A percentile compares a stretch with the other conserved stretches of the same genome.
Conservation (phyloP, 2,329 filamentous ascomycete species). For the Colletotrichum falcatum region DNA sequence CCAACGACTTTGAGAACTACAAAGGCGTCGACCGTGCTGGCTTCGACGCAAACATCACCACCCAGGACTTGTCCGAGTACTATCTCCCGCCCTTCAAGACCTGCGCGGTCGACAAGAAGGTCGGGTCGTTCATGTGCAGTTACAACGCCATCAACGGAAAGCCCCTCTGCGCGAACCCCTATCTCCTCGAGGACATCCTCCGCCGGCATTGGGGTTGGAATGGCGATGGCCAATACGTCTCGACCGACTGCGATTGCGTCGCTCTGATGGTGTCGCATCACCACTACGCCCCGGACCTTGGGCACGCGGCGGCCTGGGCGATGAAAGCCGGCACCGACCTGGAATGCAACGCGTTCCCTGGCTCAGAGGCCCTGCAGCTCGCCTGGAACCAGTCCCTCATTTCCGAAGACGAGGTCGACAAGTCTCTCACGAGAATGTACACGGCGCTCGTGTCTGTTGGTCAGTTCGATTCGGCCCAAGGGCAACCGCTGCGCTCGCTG, state of each 20-base stretch:
- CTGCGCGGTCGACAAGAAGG: slow-evolving; percentile 69
- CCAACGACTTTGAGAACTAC: slow-evolving; percentile 67
- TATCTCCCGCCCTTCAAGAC: slow-evolving; percentile 75
- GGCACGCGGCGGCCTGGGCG: slow-evolving; percentile 50
- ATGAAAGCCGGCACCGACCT: slow-evolving; percentile 53
- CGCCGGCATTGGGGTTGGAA: slow-evolving; percentile 75
- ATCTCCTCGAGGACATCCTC: slow-evolving; percentile 71
- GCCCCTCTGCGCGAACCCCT: slow-evolving; percentile 72
- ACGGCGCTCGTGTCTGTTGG: slow-evolving; percentile 66
- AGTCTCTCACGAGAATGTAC: slow-evolving; percentile 64
- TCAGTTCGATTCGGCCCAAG: slow-evolving; percentile 65
- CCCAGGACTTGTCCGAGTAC: slow-evolving; percentile 75
- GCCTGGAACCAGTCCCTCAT: slow-evolving; percentile 50
- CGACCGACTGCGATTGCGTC: slow-evolving; percentile 69
- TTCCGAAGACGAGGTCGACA: slow-evolving; percentile 52
- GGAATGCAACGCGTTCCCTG: slow-evolving; percentile 44
- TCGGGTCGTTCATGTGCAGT: slow-evolving; percentile 71
- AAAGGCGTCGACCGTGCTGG: slow-evolving; percentile 57
- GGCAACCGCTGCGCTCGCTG: slow-evolving; percentile 62
- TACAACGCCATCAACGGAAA: slow-evolving; percentile 76
- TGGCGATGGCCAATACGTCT: slow-evolving; percentile 70
- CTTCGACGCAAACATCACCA: slow-evolving; percentile 67
- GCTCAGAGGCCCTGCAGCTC: slow-evolving; percentile 34
- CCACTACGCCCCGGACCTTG: slow-evolving; percentile 40
- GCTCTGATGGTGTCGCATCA: slow-evolving; percentile 35